A percentile compares a stretch with the other conserved stretches of the same genome.
Evolutionary conservation across 306 rosid species (phyloP).

Genomic region (Quercus robur): DNA sequence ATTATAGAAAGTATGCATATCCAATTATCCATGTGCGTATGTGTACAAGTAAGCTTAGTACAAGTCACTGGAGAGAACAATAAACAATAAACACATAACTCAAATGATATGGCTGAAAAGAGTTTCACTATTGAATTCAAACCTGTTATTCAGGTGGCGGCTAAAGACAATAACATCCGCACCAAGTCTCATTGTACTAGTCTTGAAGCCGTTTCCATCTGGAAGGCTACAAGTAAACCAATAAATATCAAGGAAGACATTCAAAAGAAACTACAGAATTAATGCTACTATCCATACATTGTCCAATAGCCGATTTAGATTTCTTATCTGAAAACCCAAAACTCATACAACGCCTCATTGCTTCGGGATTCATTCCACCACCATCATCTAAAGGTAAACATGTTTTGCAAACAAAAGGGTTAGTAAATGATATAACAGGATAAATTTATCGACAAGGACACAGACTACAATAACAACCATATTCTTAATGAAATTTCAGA

Average conservation of each 20-base stretch:
- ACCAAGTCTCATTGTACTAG: constrained; percentile 98
- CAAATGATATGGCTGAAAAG: neutral
- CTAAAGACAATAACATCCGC: constrained; percentile 90
- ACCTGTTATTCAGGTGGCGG: constrained; percentile 60
- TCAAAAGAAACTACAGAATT: constrained; percentile 10
- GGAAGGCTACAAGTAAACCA: constrained; percentile 40
- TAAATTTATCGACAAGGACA: constrained; percentile 7
- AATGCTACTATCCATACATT: constrained; percentile 57
- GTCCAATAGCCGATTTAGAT: constrained; percentile 72
- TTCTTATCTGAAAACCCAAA: constrained; percentile 90
- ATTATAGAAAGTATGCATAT: no score
- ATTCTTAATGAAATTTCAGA: constrained; percentile 8
- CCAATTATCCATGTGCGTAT: neutral
- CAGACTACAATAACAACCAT: constrained; percentile 12
- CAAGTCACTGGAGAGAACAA: neutral
- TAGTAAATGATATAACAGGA: constrained; percentile 1
- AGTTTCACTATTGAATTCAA: constrained; percentile 16
- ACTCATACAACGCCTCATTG: constrained; percentile 89
- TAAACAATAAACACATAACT: neutral
- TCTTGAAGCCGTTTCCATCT: constrained; percentile 99
- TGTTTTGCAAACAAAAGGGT: constrained; percentile 10
- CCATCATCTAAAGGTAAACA: constrained; percentile 69
- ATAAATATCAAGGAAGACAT: constrained; percentile 24
- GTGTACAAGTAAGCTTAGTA: neutral
- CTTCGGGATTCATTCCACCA: constrained; percentile 86